phyloP scores from a whole-genome alignment of 2,329 filamentous ascomycete genomes.

The Colletotrichum horii region DNA sequence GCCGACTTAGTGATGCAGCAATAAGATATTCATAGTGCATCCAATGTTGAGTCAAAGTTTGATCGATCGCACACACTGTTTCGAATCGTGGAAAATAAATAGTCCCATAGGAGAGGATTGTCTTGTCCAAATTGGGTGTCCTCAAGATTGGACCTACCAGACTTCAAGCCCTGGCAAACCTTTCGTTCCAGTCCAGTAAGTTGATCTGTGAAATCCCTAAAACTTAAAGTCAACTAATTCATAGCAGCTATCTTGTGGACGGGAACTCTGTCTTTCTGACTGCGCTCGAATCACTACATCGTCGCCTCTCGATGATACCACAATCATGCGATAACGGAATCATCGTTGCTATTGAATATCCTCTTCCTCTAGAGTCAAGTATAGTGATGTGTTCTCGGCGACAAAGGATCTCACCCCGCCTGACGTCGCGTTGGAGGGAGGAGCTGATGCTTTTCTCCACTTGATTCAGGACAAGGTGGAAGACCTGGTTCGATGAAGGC shows the following conservation, averaged over 20 bases:
- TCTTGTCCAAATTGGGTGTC: conserved; percentile 34
- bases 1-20: not conserved
- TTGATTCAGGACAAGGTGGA: conserved; percentile 46
- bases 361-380: conserved; percentile 22
- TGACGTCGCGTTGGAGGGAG: conserved; percentile 36
- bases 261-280: conserved; percentile 40
- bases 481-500: conserved; percentile 31
- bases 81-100: not conserved
- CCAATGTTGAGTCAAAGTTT: not conserved
- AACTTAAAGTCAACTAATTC: not conserved
- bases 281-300: conserved; percentile 30
- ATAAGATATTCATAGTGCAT: not conserved
- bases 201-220: not conserved
- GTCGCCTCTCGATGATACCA: conserved; percentile 25
- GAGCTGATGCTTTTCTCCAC: conserved; percentile 48
- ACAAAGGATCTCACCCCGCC: conserved; percentile 35
- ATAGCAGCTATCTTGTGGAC: conserved; percentile 35
- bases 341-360: conserved; percentile 38
- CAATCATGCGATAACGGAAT: conserved; percentile 29
- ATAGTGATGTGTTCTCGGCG: conserved; percentile 34
- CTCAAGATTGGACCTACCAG: conserved; percentile 29
- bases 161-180: conserved; percentile 20
- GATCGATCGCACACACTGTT: not conserved
- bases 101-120: conserved; percentile 24
- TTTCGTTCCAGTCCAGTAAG: conserved; percentile 30